Base-by-base conservation (phyloP, 257 asterid genomes). In the Sherardia arvensis region DNA sequence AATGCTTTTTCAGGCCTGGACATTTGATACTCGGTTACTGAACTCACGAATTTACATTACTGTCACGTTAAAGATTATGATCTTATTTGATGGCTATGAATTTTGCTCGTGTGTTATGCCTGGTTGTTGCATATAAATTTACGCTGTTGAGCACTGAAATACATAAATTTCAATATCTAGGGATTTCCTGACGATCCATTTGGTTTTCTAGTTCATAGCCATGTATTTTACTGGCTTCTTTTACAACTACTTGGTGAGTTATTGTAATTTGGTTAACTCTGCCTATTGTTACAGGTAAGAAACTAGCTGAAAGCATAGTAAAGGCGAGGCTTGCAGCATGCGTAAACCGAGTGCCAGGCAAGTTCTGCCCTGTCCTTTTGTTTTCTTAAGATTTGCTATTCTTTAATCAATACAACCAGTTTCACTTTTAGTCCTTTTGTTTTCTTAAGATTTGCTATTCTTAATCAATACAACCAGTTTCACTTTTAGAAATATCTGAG, bases 311-410 rank as follows among this genome's bases (percentile, higher is more conserved):
- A 66, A 93, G 99, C 92, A 84, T 93, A 69, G 88, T 93, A 63
- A 87, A 85, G 72, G 97, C 74, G 75, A 81, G 85, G 72, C 96
- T 93, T 38, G 99, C 97, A 18, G 96, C 99, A 65, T 93, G 96
- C 66, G 99, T 93, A 71, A 93, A 90, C 75, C 80, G 90, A 68
- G 82, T 90, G 29, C 94, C 94, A 77, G 97, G 99, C 69, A 55
- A 34, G 85, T 70, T 30, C 38, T 15, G 7, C 12, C 33, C 30
- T 49, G 48, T 30, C 27, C 20, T 32, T 64, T 30, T 7, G 22
- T 64, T 51, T 36, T 22, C 68, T 6, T 12, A 49, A 49, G 43
- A 32, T 29, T 25, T 8, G 25, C 7, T 30, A 62, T 43, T 62
- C 9, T 3, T 14, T 4, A 48, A 1, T 9, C n/a, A n/a, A 7